Percentiles rank a stretch among this genome's conserved stretches.
Conservation (phyloP, 305 asterid species). For the Caryopteris hybrid region DNA sequence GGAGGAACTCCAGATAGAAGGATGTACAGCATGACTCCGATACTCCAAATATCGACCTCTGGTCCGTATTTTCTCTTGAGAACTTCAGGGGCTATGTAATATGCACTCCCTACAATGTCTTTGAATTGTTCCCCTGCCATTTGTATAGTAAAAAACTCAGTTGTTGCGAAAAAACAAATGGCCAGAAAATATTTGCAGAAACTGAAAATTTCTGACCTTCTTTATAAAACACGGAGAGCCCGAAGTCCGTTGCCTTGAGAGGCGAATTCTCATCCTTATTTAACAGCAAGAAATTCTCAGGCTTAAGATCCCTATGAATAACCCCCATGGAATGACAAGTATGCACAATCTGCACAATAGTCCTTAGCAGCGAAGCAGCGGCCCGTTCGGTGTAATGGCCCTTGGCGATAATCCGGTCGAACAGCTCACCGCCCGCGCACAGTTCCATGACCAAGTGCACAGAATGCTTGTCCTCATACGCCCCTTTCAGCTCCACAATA, state of each 20-base stretch:
- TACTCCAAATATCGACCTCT: conserved; percentile 61
- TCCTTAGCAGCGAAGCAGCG: conserved; percentile 49
- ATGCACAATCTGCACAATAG: conserved; percentile 58
- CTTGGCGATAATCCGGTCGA: conserved; percentile 56
- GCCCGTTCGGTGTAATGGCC: conserved; percentile 64
- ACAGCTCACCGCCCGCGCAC: conserved; percentile 67
- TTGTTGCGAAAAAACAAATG: too few species aligned
- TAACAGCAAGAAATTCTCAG: conserved; percentile 54
- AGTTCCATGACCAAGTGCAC: conserved; percentile 60
- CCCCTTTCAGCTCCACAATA: conserved; percentile 56
- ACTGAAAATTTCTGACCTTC: too few species aligned
- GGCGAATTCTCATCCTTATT: conserved; percentile 57
- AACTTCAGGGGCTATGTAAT: conserved; percentile 69
- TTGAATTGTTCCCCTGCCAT: conserved; percentile 50
- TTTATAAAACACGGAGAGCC: conserved; percentile 55
- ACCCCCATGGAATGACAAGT: conserved; percentile 70
- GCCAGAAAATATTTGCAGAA: too few species aligned
- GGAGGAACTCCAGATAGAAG: conserved; percentile 70
- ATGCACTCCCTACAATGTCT: conserved; percentile 66
- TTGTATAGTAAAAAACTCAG: too few species aligned
- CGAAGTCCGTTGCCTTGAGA: conserved; percentile 62
- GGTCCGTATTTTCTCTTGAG: conserved; percentile 61
- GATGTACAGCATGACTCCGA: conserved; percentile 65
- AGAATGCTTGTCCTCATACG: conserved; percentile 60
- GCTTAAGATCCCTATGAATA: conserved; percentile 58